Percentiles rank a stretch among this genome's conserved stretches.
phyloP scores from a whole-genome alignment of 495 filamentous ascomycete genomes.

The Penicillium salamii region DNA sequence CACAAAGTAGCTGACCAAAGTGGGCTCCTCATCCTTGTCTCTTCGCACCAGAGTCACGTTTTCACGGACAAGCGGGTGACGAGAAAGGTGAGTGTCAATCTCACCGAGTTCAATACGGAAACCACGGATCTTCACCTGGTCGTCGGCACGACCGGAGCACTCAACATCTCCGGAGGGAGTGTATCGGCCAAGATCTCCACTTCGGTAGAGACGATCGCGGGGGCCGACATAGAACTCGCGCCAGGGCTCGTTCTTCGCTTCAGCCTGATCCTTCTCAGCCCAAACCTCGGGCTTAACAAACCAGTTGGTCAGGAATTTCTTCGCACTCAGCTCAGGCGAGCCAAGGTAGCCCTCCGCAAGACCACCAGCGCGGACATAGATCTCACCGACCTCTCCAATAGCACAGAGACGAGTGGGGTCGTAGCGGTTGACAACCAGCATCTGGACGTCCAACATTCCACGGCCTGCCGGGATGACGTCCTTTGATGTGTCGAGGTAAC shows the following conservation, averaged over 20 bases:
- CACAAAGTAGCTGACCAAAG: conserved; percentile 86
- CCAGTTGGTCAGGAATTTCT: conserved; percentile 88
- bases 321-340: conserved; percentile 62
- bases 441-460: conserved; percentile 91
- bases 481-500: conserved; percentile 66
- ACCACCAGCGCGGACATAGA: conserved; percentile 84
- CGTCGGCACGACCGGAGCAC: conserved; percentile 75
- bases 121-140: conserved; percentile 93
- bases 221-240: conserved; percentile 76
- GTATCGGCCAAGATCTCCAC: conserved; percentile 78
- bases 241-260: conserved; percentile 59
- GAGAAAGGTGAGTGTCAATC: conserved; percentile 81
- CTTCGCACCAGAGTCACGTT: conserved; percentile 84
- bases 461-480: conserved; percentile 83
- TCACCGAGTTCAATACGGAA: conserved; percentile 95
- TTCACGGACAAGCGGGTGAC: conserved; percentile 77
- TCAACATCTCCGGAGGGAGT: conserved; percentile 71
- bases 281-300: conserved; percentile 76
- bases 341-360: conserved; percentile 86
- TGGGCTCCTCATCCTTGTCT: conserved; percentile 88
- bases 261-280: conserved; percentile 59
- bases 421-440: conserved; percentile 83
- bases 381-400: conserved; percentile 81
- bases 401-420: conserved; percentile 69
- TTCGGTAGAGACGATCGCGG: conserved; percentile 81